Percentiles rank a stretch among this genome's conserved stretches.
Evolutionary conservation across 257 asterid genomes (phyloP).

Genomic region (Petunia secreta): DNA sequence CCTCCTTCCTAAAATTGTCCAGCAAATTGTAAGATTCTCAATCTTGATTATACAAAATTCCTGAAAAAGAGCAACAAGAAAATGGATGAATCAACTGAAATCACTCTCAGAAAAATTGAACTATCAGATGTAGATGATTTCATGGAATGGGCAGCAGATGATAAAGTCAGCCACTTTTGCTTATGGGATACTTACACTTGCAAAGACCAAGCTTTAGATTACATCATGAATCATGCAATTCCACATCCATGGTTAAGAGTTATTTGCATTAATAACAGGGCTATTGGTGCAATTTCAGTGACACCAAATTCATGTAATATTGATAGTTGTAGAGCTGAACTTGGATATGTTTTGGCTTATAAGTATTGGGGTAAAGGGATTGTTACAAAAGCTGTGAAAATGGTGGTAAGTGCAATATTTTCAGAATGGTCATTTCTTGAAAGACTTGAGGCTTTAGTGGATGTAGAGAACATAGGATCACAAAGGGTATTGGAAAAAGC

Average conservation of each 20-base stretch:
- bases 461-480: conserved; percentile 45
- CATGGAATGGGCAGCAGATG: conserved; percentile 67
- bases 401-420: conserved; percentile 41
- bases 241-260: conserved; percentile 46
- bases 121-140: conserved; percentile 51
- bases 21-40: not conserved
- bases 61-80: not conserved
- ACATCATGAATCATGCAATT: conserved; percentile 39
- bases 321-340: conserved; percentile 44
- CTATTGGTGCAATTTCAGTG: conserved; percentile 58
- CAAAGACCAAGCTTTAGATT: conserved; percentile 36
- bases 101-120: conserved; percentile 42
- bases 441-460: conserved; percentile 56
- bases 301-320: conserved; percentile 42
- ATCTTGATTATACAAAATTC: not conserved
- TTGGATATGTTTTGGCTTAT: conserved; percentile 52
- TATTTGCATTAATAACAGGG: conserved; percentile 43
- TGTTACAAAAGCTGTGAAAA: conserved; percentile 46
- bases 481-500: conserved; percentile 58
- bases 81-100: conserved; percentile 30
- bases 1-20: not conserved
- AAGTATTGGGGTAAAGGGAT: conserved; percentile 64
- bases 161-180: conserved; percentile 49
- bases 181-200: conserved; percentile 58
- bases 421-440: conserved; percentile 43